These are phyloP conservation scores for Withania somnifera DNA, from an alignment of 305 asterid genomes.

Conservation along the genomic window DNA sequence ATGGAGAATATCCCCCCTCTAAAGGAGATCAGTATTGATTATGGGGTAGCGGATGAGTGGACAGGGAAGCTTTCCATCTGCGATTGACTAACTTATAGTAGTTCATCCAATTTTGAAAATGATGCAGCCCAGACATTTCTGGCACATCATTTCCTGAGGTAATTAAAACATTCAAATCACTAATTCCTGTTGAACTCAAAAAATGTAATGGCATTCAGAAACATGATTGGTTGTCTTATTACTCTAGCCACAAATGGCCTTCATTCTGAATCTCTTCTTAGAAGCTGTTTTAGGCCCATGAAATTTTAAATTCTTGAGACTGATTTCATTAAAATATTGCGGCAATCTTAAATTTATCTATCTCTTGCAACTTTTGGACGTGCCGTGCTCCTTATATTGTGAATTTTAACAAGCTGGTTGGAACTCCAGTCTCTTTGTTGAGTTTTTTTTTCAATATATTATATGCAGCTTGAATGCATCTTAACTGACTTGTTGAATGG, in stretches of 20 bases:
- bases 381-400: not conserved
- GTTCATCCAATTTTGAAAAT: constrained; percentile 11
- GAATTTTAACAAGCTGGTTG: not conserved
- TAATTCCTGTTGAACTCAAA: not conserved
- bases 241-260: not conserved
- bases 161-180: constrained; percentile 5
- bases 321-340: not conserved
- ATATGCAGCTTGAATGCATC: not conserved
- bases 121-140: constrained; percentile 4
- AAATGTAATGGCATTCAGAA: not conserved
- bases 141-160: constrained; percentile 25
- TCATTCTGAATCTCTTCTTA: not conserved
- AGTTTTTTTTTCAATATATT: not conserved
- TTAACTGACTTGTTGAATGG: not conserved
- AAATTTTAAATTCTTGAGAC: not conserved
- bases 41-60: constrained; percentile 69
- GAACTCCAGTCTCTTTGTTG: not conserved
- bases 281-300: not conserved
- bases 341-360: not conserved
- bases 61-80: constrained; percentile 69
- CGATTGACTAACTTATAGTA: constrained; percentile 20
- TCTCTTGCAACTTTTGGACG: not conserved
- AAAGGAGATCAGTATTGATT: constrained; percentile 76
- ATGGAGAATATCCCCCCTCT: constrained; percentile 86
- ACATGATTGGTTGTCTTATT: not conserved